Conservation (phyloP, 805 yeast species). For the Vanderwaltozyma verrucispora region DNA sequence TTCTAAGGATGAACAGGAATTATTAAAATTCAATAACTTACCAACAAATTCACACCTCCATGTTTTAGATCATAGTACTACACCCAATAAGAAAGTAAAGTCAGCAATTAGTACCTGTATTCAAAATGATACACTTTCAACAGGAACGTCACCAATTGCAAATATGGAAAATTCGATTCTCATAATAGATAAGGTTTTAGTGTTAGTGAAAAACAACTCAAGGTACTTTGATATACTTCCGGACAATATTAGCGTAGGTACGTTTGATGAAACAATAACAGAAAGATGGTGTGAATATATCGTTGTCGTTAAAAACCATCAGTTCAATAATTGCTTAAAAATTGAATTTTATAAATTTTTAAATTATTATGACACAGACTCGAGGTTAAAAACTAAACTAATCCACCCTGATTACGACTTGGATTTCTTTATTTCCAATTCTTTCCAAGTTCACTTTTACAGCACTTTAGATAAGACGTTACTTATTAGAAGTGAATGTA, state of each 20-base stretch:
- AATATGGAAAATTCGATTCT: slow-evolving; percentile 36
- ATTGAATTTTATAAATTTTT: slow-evolving; percentile 31
- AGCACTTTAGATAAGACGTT: slow-evolving; percentile 64
- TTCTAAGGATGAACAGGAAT: background rate
- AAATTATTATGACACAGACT: slow-evolving; percentile 48
- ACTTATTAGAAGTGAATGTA: slow-evolving; percentile 18
- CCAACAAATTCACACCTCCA: too few relatives aligned
- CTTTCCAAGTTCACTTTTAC: slow-evolving; percentile 38
- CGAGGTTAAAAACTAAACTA: slow-evolving; percentile 15
- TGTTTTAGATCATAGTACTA: too few relatives aligned
- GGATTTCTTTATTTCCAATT: background rate
- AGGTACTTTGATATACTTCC: background rate
- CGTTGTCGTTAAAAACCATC: slow-evolving; percentile 50
- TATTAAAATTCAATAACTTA: too few relatives aligned
- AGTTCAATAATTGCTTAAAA: slow-evolving; percentile 34
- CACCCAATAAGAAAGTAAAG: too few relatives aligned
- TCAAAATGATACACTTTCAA: too few relatives aligned
- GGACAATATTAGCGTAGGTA: slow-evolving; percentile 39
- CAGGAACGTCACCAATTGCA: background rate
- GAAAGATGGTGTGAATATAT: slow-evolving; percentile 77
- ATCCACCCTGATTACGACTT: background rate
- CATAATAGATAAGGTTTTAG: slow-evolving; percentile 58
- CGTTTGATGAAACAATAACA: slow-evolving; percentile 42
- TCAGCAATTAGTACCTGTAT: too few relatives aligned
- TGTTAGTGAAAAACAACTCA: slow-evolving; percentile 39